A percentile compares a stretch with the other conserved stretches of the same genome.
These are phyloP conservation scores for Puccinellia tenuiflora DNA, from an alignment of 176 grass and related monocot species.

Conservation along the genomic window DNA sequence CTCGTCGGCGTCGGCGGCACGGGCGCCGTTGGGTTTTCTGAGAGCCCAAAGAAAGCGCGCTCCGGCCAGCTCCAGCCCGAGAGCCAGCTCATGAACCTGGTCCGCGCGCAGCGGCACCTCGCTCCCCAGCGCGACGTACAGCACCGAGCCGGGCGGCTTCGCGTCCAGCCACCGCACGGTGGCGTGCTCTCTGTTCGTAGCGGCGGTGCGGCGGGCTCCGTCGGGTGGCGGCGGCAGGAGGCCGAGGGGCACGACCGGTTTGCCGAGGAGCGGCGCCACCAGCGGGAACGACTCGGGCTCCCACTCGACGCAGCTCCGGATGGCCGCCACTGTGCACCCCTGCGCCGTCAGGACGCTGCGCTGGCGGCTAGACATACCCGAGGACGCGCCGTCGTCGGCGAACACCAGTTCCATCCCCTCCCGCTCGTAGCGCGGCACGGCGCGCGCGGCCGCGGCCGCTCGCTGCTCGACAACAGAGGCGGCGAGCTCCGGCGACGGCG, in stretches of 20 bases:
- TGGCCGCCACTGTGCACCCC: no score
- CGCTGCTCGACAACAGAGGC: not conserved
- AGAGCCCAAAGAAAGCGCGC: not conserved
- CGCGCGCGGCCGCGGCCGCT: not conserved
- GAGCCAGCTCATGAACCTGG: no score
- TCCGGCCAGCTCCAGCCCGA: no score
- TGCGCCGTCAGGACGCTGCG: not conserved
- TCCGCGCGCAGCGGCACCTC: no score
- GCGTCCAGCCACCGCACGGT: not conserved
- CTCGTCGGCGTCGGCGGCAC: no score
- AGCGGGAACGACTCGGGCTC: no score
- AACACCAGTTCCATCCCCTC: not conserved
- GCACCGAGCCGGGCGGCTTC: not conserved
- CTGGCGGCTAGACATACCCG: not conserved
- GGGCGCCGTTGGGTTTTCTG: not conserved
- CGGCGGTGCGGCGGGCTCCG: no score
- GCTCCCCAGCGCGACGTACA: no score
- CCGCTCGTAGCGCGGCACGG: not conserved
- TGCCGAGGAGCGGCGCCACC: no score
- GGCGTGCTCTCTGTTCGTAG: not conserved
- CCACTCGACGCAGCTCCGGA: no score
- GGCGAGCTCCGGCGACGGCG: not conserved
- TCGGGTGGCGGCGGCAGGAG: no score
- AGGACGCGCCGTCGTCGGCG: not conserved
- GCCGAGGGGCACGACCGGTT: no score